Base-by-base conservation (phyloP, 2,329 filamentous ascomycete species). In the Penicillium sp. region DNA sequence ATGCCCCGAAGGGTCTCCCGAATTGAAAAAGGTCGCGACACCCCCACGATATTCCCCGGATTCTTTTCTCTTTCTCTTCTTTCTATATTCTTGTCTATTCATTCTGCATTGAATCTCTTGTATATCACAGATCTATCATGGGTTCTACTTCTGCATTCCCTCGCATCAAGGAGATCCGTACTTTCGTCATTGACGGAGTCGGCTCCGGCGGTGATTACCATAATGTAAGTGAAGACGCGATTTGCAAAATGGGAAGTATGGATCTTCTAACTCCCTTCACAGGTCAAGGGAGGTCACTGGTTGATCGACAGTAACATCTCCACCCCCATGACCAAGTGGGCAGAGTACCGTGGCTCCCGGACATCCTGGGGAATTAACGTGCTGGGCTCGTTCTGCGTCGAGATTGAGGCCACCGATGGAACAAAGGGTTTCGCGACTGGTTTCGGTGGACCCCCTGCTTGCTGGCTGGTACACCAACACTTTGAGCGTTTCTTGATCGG, bases 331-430 rank as follows among this genome's bases (percentile, higher is more conserved):
- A 94, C 92, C 54, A 86, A 88, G 78, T 97, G 93, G 86, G 91
- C 95, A 67, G 83, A 93, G 70, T 97, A 96, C 79, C 88, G 93
- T 68, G 87, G 89, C 64, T 97, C 93, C 40, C 86, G 93, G 70
- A 97, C 93, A 13, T 93, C 89, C 76, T 97, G 92, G 91, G 93
- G 93, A 40, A 97, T 97, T 84, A 97, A 97, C 72, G 93, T 97
- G 8, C 82, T 97, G 28, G 93, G 93, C 1, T 96, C 93, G 0
- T 96, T 97, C 80, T 90, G 93, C 70, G 86, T 97, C 8, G 93
- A 97, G 79, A 88, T 97, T 59, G 92, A 96, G 78, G 91, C 91
- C 17, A 89, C 86, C 8, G 92, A 97, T 82, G 93, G 93, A 67
- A 95, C 91, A n/a, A 91, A 94, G 69, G 93, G 93, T 40, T 95